Conservation (phyloP, 73 alveolate genomes). For the Blepharisma japonicum region DNA sequence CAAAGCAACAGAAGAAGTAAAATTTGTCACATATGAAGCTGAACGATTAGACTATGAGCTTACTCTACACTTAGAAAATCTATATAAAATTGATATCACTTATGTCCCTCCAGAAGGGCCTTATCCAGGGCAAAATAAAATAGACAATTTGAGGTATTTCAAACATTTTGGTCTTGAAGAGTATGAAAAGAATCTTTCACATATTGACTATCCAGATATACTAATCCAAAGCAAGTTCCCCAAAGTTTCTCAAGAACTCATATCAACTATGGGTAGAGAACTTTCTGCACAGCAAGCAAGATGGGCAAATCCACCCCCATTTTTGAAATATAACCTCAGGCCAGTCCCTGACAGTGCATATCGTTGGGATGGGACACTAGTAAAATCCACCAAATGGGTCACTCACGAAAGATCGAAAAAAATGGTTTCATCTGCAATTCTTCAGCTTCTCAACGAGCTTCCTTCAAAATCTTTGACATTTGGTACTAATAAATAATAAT, state of each 20-base stretch:
- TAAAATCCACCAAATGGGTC: constrained; percentile 16
- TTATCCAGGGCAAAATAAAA: background rate
- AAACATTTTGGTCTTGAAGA: background rate
- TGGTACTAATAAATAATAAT: too few relatives aligned
- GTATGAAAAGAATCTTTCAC: background rate
- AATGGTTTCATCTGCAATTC: background rate
- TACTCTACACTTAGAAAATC: background rate
- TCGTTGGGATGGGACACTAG: background rate
- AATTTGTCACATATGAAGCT: background rate
- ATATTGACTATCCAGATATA: background rate
- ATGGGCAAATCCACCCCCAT: constrained; percentile 1
- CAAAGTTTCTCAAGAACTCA: background rate
- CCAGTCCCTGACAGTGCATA: constrained; percentile 16
- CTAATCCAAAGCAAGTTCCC: constrained; percentile 1
- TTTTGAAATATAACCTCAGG: background rate
- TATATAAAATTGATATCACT: background rate
- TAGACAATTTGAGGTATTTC: constrained; percentile 1
- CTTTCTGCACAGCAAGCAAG: constrained; percentile 4
- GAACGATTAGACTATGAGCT: background rate
- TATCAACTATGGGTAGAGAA: background rate
- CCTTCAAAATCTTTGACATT: too few relatives aligned
- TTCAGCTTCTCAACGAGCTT: background rate
- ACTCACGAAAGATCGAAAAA: constrained; percentile 4
- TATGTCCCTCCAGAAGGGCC: background rate
- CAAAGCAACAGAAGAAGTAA: too few relatives aligned